Percentiles rank a stretch among this genome's conserved stretches.
phyloP scores from a whole-genome alignment of 768 basidiomycete species.

The Agaricus subrufescens region DNA sequence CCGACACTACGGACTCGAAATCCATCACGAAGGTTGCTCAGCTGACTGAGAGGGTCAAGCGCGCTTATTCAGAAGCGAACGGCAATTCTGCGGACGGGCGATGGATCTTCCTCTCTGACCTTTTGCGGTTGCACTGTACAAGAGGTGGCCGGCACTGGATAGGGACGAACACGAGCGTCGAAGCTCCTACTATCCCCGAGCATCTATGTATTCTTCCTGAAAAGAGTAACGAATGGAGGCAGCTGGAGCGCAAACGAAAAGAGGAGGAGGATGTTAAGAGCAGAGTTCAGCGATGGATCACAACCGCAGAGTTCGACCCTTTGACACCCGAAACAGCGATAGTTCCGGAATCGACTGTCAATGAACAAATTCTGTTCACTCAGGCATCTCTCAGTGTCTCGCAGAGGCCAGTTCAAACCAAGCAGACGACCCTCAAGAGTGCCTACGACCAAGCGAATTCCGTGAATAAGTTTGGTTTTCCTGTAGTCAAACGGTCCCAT shows the following conservation, averaged over 20 bases:
- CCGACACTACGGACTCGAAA: neutral
- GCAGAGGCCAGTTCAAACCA: neutral
- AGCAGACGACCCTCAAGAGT: neutral
- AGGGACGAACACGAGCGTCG: neutral
- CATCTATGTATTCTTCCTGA: conserved; percentile 3
- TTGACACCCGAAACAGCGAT: conserved; percentile 7
- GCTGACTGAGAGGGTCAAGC: conserved; percentile 1
- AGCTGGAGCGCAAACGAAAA: conserved; percentile 3
- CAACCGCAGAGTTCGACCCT: conserved; percentile 7
- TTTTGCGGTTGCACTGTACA: conserved; percentile 3
- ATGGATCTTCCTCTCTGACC: conserved; percentile 6
- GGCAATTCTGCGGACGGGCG: conserved; percentile 7
- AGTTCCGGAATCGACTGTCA: neutral
- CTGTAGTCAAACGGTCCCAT: conserved; percentile 2
- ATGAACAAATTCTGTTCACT: neutral
- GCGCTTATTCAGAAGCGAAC: conserved; percentile 4
- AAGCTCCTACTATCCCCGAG: neutral
- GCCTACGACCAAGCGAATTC: neutral
- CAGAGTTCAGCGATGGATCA: conserved; percentile 9
- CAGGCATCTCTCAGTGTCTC: neutral
- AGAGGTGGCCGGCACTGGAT: conserved; percentile 3
- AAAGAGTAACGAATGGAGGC: neutral
- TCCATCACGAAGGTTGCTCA: neutral
- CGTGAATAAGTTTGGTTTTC: neutral
- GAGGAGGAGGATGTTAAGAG: conserved; percentile 6